phyloP scores from a whole-genome alignment of 345 rosid genomes.

The Dipteronia sinensis region DNA sequence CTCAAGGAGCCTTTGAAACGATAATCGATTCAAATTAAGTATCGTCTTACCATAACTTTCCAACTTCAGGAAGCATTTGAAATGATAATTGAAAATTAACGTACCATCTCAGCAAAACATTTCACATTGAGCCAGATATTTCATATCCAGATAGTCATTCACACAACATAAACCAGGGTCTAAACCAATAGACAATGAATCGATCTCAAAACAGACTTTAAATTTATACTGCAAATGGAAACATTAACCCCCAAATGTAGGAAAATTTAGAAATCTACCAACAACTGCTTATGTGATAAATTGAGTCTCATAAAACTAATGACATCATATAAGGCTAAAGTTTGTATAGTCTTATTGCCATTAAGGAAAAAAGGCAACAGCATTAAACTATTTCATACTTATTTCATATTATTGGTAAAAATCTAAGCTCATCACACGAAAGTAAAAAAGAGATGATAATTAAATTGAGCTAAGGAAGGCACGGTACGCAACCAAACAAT shows the following conservation, averaged over 20 bases:
- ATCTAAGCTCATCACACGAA: neutral
- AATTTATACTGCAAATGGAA: neutral
- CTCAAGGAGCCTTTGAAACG: neutral
- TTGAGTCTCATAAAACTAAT: neutral
- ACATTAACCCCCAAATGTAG: neutral
- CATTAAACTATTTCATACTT: neutral
- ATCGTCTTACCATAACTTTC: neutral
- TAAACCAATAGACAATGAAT: neutral
- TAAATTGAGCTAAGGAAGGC: neutral
- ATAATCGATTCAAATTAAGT: neutral
- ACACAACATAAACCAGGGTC: neutral
- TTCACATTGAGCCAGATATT: neutral
- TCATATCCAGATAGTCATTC: neutral
- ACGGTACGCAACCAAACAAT: neutral
- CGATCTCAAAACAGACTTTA: neutral
- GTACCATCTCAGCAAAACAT: neutral
- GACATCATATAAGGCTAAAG: neutral
- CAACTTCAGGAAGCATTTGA: neutral
- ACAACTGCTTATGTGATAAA: neutral
- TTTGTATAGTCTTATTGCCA: neutral
- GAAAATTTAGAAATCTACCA: neutral
- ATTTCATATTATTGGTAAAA: neutral
- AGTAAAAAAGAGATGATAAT: neutral
- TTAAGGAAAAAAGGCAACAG: neutral
- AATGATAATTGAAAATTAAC: no score